Evolutionary conservation across 164 flowering plant genomes (phyloP).

Genomic region (Nymphaea thermarum): DNA sequence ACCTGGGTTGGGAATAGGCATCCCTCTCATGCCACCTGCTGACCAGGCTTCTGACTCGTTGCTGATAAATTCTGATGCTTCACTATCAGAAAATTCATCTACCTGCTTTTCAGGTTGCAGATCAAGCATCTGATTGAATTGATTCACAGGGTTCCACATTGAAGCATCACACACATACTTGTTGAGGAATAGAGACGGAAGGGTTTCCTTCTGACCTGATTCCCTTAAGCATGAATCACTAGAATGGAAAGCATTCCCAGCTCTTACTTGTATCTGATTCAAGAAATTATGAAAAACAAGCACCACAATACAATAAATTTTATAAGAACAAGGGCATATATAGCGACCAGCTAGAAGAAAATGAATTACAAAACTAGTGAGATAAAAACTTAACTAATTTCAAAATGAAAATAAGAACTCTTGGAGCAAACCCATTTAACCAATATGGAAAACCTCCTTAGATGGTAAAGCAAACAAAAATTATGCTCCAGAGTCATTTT

Average conservation of each 20-base stretch:
- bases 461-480: too few relatives aligned
- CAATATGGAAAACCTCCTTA: too few relatives aligned
- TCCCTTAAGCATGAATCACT: slow-evolving; percentile 1
- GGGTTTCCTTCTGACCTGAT: background rate
- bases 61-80: slow-evolving; percentile 3
- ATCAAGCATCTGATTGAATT: background rate
- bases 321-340: too few relatives aligned
- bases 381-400: too few relatives aligned
- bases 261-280: background rate
- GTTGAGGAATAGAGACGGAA: background rate
- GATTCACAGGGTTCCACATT: background rate
- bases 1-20: background rate
- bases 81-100: slow-evolving; percentile 1
- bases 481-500: background rate
- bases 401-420: too few relatives aligned
- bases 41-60: background rate
- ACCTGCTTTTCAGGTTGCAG: background rate
- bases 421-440: too few relatives aligned
- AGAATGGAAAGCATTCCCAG: background rate
- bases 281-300: background rate
- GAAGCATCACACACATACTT: background rate
- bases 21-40: background rate
- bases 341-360: too few relatives aligned
- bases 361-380: too few relatives aligned
- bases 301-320: too few relatives aligned